Conservation (phyloP, 2,329 filamentous ascomycete genomes). For the Alternaria gansuensis region DNA sequence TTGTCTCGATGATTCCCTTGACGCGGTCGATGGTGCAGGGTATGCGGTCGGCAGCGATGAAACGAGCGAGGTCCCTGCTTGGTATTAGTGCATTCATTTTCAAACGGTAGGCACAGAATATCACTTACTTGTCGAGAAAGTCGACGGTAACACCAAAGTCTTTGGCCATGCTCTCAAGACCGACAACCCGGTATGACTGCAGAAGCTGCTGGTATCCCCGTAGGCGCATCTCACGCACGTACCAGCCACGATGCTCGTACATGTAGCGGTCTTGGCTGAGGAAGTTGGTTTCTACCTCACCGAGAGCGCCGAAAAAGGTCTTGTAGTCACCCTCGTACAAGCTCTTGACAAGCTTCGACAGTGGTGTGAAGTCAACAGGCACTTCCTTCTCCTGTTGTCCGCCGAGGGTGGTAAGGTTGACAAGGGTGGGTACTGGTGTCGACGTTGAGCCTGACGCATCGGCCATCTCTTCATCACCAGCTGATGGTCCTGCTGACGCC, state of each 20-base stretch:
- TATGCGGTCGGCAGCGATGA: slow-evolving; percentile 93
- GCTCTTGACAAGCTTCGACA: slow-evolving; percentile 87
- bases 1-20: slow-evolving; percentile 96
- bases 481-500: slow-evolving; percentile 80
- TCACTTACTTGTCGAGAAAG: slow-evolving; percentile 85
- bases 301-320: slow-evolving; percentile 89
- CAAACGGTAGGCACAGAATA: not conserved
- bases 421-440: slow-evolving; percentile 69
- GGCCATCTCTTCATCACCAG: slow-evolving; percentile 77
- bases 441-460: slow-evolving; percentile 63
- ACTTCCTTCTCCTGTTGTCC: slow-evolving; percentile 81
- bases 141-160: slow-evolving; percentile 98
- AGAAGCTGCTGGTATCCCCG: slow-evolving; percentile 96
- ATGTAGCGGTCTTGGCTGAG: slow-evolving; percentile 93
- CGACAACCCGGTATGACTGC: slow-evolving; percentile 96
- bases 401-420: slow-evolving; percentile 89
- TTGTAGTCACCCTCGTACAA: slow-evolving; percentile 95
- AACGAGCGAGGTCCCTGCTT: slow-evolving; percentile 86
- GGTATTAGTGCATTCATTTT: slow-evolving; percentile 20
- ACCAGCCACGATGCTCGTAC: slow-evolving; percentile 95
- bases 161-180: slow-evolving; percentile 95
- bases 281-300: slow-evolving; percentile 91
- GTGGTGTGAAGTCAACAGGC: slow-evolving; percentile 85
- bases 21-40: slow-evolving; percentile 98
- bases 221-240: slow-evolving; percentile 96